Evolutionary conservation across 2,329 filamentous ascomycete genomes (phyloP), one percentile per base, ranked within the genome.

Genomic region (Aureobasidium melanogenum): DNA sequence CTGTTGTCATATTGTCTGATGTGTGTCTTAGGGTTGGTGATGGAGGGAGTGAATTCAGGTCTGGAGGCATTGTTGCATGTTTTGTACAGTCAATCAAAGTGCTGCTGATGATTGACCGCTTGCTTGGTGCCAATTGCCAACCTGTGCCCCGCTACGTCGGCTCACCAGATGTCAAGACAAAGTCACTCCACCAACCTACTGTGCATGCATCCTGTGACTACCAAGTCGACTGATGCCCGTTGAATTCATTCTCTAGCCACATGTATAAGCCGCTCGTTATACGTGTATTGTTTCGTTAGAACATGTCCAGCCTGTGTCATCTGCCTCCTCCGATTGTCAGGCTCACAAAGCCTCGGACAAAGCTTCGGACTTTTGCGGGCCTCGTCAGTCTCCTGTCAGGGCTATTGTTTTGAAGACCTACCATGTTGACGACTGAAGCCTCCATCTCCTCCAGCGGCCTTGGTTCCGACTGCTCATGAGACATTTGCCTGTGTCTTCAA

Each of bases 1-100:
- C 8, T 5, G 38, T 60, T 5, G 38, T 60, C 34, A 43, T 51
- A 14, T n/a, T 19, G 30, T 36, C 34, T 30, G 44, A n/a, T 17
- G 46, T 44, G 34, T 24, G 32, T 48, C 32, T 15, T 51, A 69
- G 63, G 43, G 75, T 73, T 43, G 73, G 73, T 30, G 80, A 82
- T 10, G 79, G 76, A 54, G 82, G 80, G 15, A 84, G 75, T n/a
- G 81, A 82, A 66, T 85, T 86, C 62, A 85, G 73, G 68, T 85
- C 82, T 38, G 82, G 82, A 47, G 79, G 71, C 80, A 82, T 82
- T 61, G 64, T 82, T 61, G 64, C 64, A 58, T 62, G 17, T 43
- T 43, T 52, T 48, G 38, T n/a, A n/a, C n/a, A n/a, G n/a, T n/a
- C n/a, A 26, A 14, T 14, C 24, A 26, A 9, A 19, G 10, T 41